Percentiles rank a stretch among this genome's conserved stretches.
These are phyloP conservation scores for Alternaria sp. DNA, from an alignment of 2,329 filamentous ascomycete genomes.

Conservation along the genomic window DNA sequence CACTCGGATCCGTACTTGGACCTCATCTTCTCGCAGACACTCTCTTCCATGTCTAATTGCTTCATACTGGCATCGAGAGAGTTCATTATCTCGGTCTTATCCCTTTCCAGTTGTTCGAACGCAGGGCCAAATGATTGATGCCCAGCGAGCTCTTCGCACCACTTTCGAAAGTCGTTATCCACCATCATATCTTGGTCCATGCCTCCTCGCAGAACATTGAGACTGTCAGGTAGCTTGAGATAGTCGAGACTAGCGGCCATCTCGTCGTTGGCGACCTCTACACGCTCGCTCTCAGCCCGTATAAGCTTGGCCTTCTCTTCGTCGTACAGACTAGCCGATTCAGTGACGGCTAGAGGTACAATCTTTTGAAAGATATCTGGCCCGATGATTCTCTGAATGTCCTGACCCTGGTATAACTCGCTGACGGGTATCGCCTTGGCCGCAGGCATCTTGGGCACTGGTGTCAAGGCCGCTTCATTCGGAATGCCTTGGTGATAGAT, in stretches of 20 bases:
- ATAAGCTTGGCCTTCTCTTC: constrained; percentile 98
- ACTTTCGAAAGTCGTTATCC: constrained; percentile 88
- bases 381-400: constrained; percentile 95
- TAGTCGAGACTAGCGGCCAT: constrained; percentile 97
- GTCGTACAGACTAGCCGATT: constrained; percentile 95
- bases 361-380: constrained; percentile 98
- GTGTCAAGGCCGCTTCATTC: constrained; percentile 78
- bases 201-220: constrained; percentile 91
- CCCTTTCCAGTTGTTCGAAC: constrained; percentile 77
- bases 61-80: constrained; percentile 82
- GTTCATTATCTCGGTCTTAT: constrained; percentile 76
- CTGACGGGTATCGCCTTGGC: constrained; percentile 97
- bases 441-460: constrained; percentile 88
- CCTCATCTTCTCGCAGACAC: constrained; percentile 98
- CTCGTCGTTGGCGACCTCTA: constrained; percentile 90
- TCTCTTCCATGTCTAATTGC: constrained; percentile 95
- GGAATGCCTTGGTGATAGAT: constrained; percentile 96
- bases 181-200: constrained; percentile 87
- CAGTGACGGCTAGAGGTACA: constrained; percentile 92
- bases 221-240: constrained; percentile 82
- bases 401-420: constrained; percentile 94
- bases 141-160: constrained; percentile 91
- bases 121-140: constrained; percentile 80
- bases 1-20: constrained; percentile 95
- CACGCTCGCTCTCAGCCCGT: constrained; percentile 89